Evolutionary conservation across 2,329 filamentous ascomycete species (phyloP), one percentile per base, ranked within the genome.

Genomic region (Pseudonectria buxi): DNA sequence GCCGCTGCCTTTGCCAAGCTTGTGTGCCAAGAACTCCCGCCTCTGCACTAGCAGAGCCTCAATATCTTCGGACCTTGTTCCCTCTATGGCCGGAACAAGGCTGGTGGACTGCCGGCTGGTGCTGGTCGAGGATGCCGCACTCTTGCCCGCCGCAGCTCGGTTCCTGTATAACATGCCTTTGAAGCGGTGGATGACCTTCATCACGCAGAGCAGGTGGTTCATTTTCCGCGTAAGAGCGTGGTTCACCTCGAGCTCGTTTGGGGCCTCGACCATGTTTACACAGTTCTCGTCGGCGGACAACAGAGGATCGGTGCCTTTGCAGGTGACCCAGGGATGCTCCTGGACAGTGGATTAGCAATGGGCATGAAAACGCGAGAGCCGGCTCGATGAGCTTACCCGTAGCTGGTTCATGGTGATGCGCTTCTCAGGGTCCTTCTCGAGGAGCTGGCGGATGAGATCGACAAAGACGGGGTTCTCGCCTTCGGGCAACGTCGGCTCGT

Each of bases 281-380:
- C 86, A 94, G 50, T 98, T 98, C 54, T 95, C 89, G 45, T 88
- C 83, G 29, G 77, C 74, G 7, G 86, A 77, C 10, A 96, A 70
- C 11, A 98, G 67, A 41, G 78, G 78, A 58, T 96, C 90, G 7
- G 67, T 73, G 11, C 87, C 89, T 37, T 75, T 64, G 52, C 78
- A 83, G 6, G 90, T 96, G 11, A 98, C 87, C 92, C 92, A 98
- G 0, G 87, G 78, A 56, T 98, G 92, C 50, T 82, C 76, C 90
- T 95, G 42, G 15, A 36, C 58, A 47, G 44, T 32, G 32, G 30
- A 25, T 41, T n/a, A 45, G 33, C 14, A 15, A 4, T 26, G 12
- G 7, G 26, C 10, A 24, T 12, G 10, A n/a, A 10, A 18, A 18
- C 6, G 7, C 30, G 11, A 27, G 12, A 6, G 4, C 7, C n/a